Evolutionary conservation across 148 eudicot genomes (phyloP).

Genomic region (Pouteria glomerata): DNA sequence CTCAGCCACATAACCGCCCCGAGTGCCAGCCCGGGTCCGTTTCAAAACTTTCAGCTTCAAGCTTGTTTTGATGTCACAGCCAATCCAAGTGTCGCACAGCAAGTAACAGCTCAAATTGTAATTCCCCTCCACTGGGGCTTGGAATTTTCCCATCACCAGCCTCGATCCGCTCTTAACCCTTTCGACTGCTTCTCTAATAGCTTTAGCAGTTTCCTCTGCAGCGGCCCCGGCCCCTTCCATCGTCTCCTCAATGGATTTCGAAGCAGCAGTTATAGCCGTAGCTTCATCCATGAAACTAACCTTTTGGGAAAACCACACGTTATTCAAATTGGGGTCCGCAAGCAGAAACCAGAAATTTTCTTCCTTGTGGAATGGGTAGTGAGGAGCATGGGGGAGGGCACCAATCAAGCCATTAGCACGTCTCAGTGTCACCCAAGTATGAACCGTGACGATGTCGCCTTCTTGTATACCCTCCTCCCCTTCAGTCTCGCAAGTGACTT

Average conservation of each 20-base stretch:
- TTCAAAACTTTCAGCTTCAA: conserved; percentile 66
- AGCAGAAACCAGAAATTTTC: conserved; percentile 82
- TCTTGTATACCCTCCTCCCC: conserved; percentile 92
- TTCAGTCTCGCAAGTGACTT: conserved; percentile 77
- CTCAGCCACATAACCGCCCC: conserved; percentile 47
- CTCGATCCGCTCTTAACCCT: conserved; percentile 67
- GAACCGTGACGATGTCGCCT: conserved; percentile 73
- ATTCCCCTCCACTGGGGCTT: conserved; percentile 69
- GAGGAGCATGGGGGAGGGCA: conserved; percentile 82
- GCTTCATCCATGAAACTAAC: conserved; percentile 77
- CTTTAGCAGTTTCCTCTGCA: conserved; percentile 46
- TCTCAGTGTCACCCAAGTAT: conserved; percentile 69
- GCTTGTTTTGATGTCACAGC: conserved; percentile 55
- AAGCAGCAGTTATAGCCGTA: conserved; percentile 59
- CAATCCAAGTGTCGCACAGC: conserved; percentile 82
- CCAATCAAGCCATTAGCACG: conserved; percentile 67
- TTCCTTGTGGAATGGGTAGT: conserved; percentile 75
- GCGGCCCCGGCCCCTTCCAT: conserved; percentile 69
- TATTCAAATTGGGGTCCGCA: conserved; percentile 61
- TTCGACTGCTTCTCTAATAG: conserved; percentile 60
- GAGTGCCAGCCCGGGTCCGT: conserved; percentile 69
- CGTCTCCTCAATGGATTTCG: conserved; percentile 57
- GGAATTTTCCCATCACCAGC: conserved; percentile 70
- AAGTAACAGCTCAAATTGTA: conserved; percentile 55
- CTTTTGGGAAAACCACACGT: conserved; percentile 80